A percentile compares a stretch with the other conserved stretches of the same genome.
These are phyloP conservation scores for Physaria fendleri DNA, from an alignment of 345 rosid species.

Conservation along the genomic window DNA sequence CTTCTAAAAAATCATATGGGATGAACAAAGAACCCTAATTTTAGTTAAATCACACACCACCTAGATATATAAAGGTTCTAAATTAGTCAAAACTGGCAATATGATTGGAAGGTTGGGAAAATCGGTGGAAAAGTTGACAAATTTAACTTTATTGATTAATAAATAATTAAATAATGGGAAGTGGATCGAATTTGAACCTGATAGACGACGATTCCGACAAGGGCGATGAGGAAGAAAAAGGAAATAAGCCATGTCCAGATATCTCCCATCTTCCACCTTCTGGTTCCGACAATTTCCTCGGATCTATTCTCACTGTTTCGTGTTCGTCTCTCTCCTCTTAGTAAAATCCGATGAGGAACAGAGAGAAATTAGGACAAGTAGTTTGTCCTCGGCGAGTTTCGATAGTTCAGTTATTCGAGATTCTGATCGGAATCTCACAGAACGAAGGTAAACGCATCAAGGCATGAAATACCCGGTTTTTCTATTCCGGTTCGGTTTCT, in stretches of 20 bases:
- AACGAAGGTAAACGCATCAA: no score
- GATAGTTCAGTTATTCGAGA: conserved; percentile 11
- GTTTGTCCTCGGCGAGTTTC: conserved; percentile 2
- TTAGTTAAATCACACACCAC: neutral
- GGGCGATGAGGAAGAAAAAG: conserved; percentile 72
- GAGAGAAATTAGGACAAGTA: neutral
- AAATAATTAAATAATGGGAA: neutral
- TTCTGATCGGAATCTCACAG: conserved; percentile 18
- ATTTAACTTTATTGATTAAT: neutral
- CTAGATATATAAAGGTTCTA: neutral
- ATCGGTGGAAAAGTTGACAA: neutral
- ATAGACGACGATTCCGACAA: conserved; percentile 62
- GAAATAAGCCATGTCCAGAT: conserved; percentile 71
- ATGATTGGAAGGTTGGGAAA: neutral
- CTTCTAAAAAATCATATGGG: neutral
- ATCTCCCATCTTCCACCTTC: conserved; percentile 62
- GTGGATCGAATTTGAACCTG: conserved; percentile 45
- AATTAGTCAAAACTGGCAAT: neutral
- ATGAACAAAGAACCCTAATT: conserved; percentile 7
- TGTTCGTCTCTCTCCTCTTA: neutral
- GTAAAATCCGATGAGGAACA: neutral
- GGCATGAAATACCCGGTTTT: no score
- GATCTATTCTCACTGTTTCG: conserved; percentile 1
- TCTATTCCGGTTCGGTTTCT: no score
- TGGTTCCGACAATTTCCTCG: conserved; percentile 21